These are phyloP conservation scores for Coemansia sp. DNA, from an alignment of 192 early-diverging fungal species.

Conservation along the genomic window DNA sequence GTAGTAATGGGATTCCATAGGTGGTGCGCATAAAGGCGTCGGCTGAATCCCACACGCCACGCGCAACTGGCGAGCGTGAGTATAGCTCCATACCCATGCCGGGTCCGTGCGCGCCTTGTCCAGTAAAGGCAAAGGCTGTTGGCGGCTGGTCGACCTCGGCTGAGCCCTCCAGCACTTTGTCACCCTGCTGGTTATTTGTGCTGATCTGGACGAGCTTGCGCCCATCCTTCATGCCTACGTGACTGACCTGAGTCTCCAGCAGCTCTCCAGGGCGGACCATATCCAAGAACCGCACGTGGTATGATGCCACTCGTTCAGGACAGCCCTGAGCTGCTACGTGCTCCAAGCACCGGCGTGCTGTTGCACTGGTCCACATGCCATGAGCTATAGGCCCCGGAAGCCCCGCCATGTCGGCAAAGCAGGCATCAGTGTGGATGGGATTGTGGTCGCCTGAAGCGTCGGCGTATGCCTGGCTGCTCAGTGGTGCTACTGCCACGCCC, in stretches of 20 bases:
- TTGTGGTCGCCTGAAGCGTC: conserved; percentile 89
- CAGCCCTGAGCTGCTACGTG: conserved; percentile 92
- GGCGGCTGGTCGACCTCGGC: conserved; percentile 93
- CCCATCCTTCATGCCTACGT: conserved; percentile 96
- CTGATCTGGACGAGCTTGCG: conserved; percentile 92
- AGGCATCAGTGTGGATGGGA: conserved; percentile 95
- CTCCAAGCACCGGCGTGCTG: conserved; percentile 94
- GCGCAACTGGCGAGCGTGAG: conserved; percentile 76
- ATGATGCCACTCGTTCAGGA: conserved; percentile 84
- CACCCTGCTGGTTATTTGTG: conserved; percentile 83
- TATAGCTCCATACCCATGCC: conserved; percentile 98
- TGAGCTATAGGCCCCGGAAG: conserved; percentile 95
- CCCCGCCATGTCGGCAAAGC: conserved; percentile 88
- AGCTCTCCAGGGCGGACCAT: conserved; percentile 93
- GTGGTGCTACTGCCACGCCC: conserved; percentile 80
- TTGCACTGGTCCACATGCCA: conserved; percentile 97
- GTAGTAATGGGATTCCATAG: conserved; percentile 64
- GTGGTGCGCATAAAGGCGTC: conserved; percentile 83
- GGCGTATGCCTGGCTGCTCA: conserved; percentile 85
- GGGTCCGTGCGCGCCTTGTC: conserved; percentile 93
- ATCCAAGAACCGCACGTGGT: conserved; percentile 84
- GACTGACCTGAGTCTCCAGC: conserved; percentile 86
- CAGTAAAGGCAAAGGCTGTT: conserved; percentile 93
- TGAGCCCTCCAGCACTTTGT: conserved; percentile 77
- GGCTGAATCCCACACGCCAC: conserved; percentile 89